phyloP scores from a whole-genome alignment of 2,329 filamentous ascomycete genomes.

The Penicillium decumbens region DNA sequence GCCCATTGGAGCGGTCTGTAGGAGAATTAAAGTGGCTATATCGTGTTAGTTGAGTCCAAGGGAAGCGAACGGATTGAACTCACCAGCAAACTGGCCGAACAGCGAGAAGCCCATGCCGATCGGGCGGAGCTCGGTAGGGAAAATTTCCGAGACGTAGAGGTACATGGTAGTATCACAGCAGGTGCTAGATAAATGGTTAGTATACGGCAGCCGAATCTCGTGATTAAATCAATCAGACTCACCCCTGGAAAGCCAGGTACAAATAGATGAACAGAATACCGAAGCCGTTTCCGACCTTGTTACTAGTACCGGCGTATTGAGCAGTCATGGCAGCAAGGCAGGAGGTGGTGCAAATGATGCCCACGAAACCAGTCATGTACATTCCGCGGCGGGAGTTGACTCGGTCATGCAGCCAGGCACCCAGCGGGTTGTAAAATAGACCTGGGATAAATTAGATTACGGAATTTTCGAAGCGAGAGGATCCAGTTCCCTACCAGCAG shows the following conservation, averaged over 20 bases:
- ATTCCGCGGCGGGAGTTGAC: conserved; percentile 40
- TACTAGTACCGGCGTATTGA: conserved; percentile 37
- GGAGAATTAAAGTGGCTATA: conserved; percentile 45
- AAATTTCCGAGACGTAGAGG: conserved; percentile 46
- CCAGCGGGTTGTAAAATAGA: conserved; percentile 37
- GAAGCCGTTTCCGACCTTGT: conserved; percentile 39
- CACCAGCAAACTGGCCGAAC: conserved; percentile 48
- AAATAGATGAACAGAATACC: conserved; percentile 43
- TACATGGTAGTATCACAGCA: conserved; percentile 48
- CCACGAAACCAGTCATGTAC: conserved; percentile 42
- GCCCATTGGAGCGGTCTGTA: conserved; percentile 46
- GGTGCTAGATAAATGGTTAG: conserved; percentile 29
- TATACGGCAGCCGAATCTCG: background rate
- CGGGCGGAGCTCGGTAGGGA: conserved; percentile 48
- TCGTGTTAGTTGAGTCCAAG: background rate
- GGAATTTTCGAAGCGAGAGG: background rate
- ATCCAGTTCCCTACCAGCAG: conserved; percentile 36
- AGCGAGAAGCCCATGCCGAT: conserved; percentile 52
- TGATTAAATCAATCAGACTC: conserved; percentile 10
- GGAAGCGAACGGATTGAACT: conserved; percentile 1
- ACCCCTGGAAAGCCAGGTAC: conserved; percentile 50
- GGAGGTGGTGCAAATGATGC: conserved; percentile 40
- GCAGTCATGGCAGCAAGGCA: conserved; percentile 40
- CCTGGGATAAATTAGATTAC: conserved; percentile 28
- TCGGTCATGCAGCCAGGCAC: conserved; percentile 36